Evolutionary conservation across 1,284 basidiomycete genomes (phyloP), one percentile per base, ranked within the genome.

Genomic region (Rhodofomes roseus): DNA sequence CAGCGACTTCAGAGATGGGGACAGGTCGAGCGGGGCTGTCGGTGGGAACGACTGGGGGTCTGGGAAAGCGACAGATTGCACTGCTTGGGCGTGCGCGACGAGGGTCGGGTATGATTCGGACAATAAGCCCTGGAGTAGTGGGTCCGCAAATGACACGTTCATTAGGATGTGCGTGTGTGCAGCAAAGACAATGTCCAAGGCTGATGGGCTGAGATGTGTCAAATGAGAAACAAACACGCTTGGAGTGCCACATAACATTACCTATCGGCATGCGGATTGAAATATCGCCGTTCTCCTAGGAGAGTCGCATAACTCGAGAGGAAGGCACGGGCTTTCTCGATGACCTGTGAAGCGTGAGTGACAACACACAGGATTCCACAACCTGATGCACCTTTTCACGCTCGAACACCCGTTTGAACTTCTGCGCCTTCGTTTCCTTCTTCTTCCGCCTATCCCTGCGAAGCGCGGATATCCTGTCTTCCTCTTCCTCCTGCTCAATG

Each of bases 171-270:
- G 77, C 34, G 87, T 77, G 64, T 90, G 85, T 11, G 89, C 81
- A 20, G 90, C 87, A 27, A 92, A 73, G 31, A 84, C 68, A 23
- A 87, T 71, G 61, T 92, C 91, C 6, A 91, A 70, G 6, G 81
- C 77, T 0, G 86, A 82, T 29, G 80, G 79, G 50, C 88, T 90
- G 59, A 34, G 31, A 5, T 16, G 37, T 54, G n/a, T 54, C 31
- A 34, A 34, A 48, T 34, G 34, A 23, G 56, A 55, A 25, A 29
- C 41, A 31, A 11, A 5, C 43, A 29, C 8, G 12, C 31, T 14
- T n/a, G 22, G 14, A 22, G 8, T 14, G 23, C 9, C 27, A 44
- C 12, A 14, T 9, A 39, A 20, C 67, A 20, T 63, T 50, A 57
- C 54, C 58, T 43, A 58, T 81, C 84, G 71, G 68, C n/a, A 81